Evolutionary conservation across 257 asterid species (phyloP).

Genomic region (Solanum pennellii): DNA sequence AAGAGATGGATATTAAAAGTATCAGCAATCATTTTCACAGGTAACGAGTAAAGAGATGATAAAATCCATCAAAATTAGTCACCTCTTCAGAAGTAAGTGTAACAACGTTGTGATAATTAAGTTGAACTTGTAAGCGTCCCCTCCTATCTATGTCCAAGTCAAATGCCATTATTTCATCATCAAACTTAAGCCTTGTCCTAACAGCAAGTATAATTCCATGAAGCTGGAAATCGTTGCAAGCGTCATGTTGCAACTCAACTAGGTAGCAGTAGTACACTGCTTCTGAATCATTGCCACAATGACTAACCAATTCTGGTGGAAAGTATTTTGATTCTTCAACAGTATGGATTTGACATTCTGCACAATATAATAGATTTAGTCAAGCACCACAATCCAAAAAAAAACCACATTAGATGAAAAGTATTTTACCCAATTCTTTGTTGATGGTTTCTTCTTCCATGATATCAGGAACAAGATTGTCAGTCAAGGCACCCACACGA

Average conservation of each 20-base stretch:
- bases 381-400: neutral
- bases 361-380: neutral
- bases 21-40: neutral
- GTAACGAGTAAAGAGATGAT: neutral
- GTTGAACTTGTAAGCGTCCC: conserved; percentile 13
- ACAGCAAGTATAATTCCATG: conserved; percentile 42
- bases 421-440: conserved; percentile 26
- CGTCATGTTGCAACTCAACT: conserved; percentile 26
- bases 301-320: conserved; percentile 58
- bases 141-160: conserved; percentile 49
- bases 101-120: conserved; percentile 20
- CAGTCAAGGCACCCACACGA: conserved; percentile 48
- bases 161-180: conserved; percentile 16
- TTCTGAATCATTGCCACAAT: conserved; percentile 1
- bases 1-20: neutral
- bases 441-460: conserved; percentile 45
- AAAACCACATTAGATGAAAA: neutral
- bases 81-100: conserved; percentile 37
- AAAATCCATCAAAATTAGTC: neutral
- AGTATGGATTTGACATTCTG: conserved; percentile 23
- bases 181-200: conserved; percentile 30
- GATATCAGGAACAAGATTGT: conserved; percentile 67
- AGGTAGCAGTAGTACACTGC: conserved; percentile 32
- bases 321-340: conserved; percentile 33
- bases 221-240: conserved; percentile 23